phyloP scores from a whole-genome alignment of 441 rosid species.

The Brassica hybrid region DNA sequence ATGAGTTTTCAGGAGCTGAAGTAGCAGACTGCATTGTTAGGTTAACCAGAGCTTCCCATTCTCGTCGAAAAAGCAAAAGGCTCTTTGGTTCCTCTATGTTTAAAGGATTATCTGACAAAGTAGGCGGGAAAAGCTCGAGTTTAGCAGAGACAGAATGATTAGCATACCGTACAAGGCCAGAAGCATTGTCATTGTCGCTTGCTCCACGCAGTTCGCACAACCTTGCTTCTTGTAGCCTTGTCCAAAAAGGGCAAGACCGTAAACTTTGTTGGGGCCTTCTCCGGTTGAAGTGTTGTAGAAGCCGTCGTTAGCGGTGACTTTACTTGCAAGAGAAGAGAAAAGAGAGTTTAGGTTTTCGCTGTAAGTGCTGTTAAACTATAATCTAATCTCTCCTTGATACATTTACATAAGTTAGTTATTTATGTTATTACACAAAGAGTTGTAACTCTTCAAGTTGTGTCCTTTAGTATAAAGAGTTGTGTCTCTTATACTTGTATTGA shows the following conservation, averaged over 20 bases:
- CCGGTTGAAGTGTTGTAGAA: slow-evolving; percentile 41
- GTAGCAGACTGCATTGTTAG: slow-evolving; percentile 23
- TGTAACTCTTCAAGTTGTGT: no score
- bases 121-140: slow-evolving; percentile 31
- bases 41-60: slow-evolving; percentile 32
- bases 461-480: no score
- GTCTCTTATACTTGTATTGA: no score
- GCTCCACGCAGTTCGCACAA: slow-evolving; percentile 27
- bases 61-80: slow-evolving; percentile 28
- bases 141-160: slow-evolving; percentile 12
- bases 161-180: slow-evolving; percentile 38
- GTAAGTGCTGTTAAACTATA: slow-evolving; percentile 28
- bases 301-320: slow-evolving; percentile 15
- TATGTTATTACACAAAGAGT: no score
- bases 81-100: slow-evolving; percentile 19
- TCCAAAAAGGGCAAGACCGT: slow-evolving; percentile 38
- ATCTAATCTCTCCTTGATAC: slow-evolving; percentile 19
- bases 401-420: not conserved
- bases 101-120: not conserved
- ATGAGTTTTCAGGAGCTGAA: slow-evolving; percentile 26
- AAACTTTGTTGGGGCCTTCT: slow-evolving; percentile 32
- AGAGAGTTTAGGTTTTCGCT: slow-evolving; percentile 16
- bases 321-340: slow-evolving; percentile 36
- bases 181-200: slow-evolving; percentile 16
- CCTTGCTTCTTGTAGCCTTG: slow-evolving; percentile 26